Base-by-base conservation (phyloP, 352 stramenopile species). In the Globisporangium echinulatum region DNA sequence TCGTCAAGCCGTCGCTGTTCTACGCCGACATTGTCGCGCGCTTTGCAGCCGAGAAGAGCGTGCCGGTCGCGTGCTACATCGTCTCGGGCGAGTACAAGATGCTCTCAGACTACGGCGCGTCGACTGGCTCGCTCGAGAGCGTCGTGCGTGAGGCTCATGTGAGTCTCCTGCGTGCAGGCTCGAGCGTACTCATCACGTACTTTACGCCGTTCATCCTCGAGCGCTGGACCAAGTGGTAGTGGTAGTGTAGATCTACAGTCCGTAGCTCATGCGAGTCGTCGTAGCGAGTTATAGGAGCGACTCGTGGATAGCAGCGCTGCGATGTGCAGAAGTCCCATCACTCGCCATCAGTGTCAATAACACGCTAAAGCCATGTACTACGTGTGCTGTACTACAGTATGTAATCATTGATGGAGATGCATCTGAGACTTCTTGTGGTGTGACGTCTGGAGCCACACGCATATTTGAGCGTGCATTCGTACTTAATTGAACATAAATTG, bases 71-170 rank as follows among this genome's bases (percentile, higher is more conserved):
- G 37, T 98, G 96, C 61, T 99, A 99, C 83, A 88, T 99, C 68
- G 97, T 99, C 53, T 98, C 90, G 61, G 97, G 97, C 66, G 97
- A 99, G 79, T 99, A 99, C 87, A 97, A 98, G 74, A 99, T 99
- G 97, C 81, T 99, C 55, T 98, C 97, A 72, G 96, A 96, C 72
- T 96, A 96, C 66, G 87, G 84, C 50, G 82, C 84, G 59, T 83
- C 80, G 42, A 91, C 86, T 48, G 63, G 84, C 51, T 92, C 86
- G 58, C 73, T 96, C 43, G 86, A 96, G 58, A 77, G 71, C 48
- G 85, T 96, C 59, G 85, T 96, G 70, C 81, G 79, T 15, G 88
- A 96, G 67, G 72, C 83, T 4, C 87, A 96, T 62, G 49, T 96
- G 50, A 74, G 78, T 17, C 71, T 94, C 42, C 59, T 93, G 72